phyloP scores from a whole-genome alignment of 495 filamentous ascomycete species.

The Aspergillus affinis region DNA sequence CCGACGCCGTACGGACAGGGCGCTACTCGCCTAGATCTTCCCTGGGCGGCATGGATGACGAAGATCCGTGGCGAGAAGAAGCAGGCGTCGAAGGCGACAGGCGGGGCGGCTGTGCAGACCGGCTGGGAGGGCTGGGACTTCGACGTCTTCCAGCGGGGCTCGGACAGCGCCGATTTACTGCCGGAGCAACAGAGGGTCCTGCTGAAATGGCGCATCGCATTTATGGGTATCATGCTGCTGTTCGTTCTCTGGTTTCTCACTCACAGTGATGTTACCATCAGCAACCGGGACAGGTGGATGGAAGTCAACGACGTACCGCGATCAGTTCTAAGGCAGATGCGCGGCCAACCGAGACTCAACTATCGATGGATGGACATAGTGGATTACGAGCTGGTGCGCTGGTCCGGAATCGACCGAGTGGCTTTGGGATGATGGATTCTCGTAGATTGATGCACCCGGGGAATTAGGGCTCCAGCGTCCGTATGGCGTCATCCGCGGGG shows the following conservation, averaged over 20 bases:
- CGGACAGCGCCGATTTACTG: background rate
- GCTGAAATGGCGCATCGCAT: background rate
- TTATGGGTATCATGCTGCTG: background rate
- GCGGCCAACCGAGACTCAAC: background rate
- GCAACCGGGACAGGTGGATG: background rate
- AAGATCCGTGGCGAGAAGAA: background rate
- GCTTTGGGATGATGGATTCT: conserved; percentile 1
- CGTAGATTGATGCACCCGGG: no score
- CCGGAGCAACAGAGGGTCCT: background rate
- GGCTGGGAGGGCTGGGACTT: background rate
- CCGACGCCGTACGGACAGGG: background rate
- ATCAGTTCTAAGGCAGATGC: background rate
- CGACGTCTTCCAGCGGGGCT: background rate
- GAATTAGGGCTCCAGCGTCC: background rate
- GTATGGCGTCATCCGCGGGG: background rate
- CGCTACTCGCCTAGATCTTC: background rate
- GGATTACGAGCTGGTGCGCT: background rate
- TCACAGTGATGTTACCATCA: background rate
- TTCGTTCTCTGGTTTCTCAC: background rate
- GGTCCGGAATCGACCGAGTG: background rate
- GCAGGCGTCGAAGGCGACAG: no score
- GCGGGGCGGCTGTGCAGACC: background rate
- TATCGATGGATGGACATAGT: conserved; percentile 2
- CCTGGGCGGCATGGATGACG: background rate
- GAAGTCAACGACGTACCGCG: background rate